phyloP scores from a whole-genome alignment of 2,329 filamentous ascomycete genomes.

The Botrytis fabae region DNA sequence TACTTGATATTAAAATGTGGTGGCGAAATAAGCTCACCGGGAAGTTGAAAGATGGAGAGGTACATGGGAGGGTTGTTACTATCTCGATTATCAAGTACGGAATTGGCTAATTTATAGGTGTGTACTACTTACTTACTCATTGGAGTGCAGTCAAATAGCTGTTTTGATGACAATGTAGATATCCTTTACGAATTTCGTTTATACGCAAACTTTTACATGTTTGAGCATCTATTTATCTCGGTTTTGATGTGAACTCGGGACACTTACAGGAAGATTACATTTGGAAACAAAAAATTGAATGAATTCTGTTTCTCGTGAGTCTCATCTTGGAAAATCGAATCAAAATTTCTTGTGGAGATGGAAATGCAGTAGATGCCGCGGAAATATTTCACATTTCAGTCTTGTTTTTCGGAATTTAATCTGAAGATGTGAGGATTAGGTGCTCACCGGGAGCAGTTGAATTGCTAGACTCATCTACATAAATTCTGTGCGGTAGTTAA shows the following conservation, averaged over 20 bases:
- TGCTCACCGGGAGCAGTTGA: background rate
- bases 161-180: background rate
- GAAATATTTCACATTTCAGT: background rate
- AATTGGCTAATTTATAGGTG: background rate
- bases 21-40: background rate
- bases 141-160: background rate
- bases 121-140: background rate
- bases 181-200: background rate
- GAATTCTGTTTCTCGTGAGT: background rate
- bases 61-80: background rate
- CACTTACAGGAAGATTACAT: fast-evolving
- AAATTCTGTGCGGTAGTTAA: background rate
- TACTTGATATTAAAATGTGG: background rate
- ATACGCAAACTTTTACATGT: fast-evolving
- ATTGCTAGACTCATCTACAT: background rate
- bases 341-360: background rate
- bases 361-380: no score
- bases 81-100: background rate
- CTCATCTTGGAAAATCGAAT: background rate
- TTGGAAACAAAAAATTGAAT: fast-evolving
- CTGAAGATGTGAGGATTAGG: background rate
- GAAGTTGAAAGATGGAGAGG: background rate
- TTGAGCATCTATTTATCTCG: background rate
- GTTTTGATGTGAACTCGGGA: fast-evolving
- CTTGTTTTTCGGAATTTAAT: fast-evolving